Evolutionary conservation across 2,329 filamentous ascomycete genomes (phyloP).

Genomic region (Trichoderma polysporum): DNA sequence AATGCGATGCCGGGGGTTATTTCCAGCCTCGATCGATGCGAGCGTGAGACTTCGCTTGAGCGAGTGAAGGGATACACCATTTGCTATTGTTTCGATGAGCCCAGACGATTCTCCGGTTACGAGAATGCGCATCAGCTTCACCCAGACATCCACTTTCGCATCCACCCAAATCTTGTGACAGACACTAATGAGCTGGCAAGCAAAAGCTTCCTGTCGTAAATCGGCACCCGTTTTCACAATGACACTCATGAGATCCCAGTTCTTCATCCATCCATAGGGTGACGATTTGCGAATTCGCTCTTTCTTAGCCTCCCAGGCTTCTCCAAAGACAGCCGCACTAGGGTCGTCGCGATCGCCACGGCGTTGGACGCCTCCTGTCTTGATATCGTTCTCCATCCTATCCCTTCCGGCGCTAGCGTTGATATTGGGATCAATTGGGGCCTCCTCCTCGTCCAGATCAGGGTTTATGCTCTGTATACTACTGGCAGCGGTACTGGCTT

Average conservation of each 20-base stretch:
- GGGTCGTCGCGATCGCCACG: slow-evolving; percentile 83
- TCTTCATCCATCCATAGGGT: slow-evolving; percentile 85
- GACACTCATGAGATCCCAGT: slow-evolving; percentile 83
- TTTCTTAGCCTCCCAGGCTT: slow-evolving; percentile 81
- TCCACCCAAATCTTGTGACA: slow-evolving; percentile 82
- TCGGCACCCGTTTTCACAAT: slow-evolving; percentile 87
- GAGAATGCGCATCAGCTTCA: slow-evolving; percentile 82
- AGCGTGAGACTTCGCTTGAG: slow-evolving; percentile 80
- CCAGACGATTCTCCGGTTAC: slow-evolving; percentile 83
- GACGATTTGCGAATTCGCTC: slow-evolving; percentile 81
- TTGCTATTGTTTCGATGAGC: slow-evolving; percentile 84
- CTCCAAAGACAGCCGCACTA: slow-evolving; percentile 81
- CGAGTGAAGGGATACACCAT: slow-evolving; percentile 83
- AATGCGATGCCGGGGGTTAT: slow-evolving; percentile 72
- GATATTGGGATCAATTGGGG: slow-evolving; percentile 51
- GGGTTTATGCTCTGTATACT: slow-evolving; percentile 41
- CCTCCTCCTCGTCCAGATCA: slow-evolving; percentile 61
- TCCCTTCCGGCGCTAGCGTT: slow-evolving; percentile 74
- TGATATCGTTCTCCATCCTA: slow-evolving; percentile 86
- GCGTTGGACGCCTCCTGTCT: slow-evolving; percentile 77
- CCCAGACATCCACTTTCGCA: slow-evolving; percentile 75
- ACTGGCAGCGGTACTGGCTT: slow-evolving; percentile 56
- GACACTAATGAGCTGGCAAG: slow-evolving; percentile 78
- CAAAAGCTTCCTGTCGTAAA: slow-evolving; percentile 80
- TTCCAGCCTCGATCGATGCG: slow-evolving; percentile 68